These are phyloP conservation scores for Cladophialophora bantiana DNA, from an alignment of 2,329 filamentous ascomycete genomes.

Conservation along the genomic window DNA sequence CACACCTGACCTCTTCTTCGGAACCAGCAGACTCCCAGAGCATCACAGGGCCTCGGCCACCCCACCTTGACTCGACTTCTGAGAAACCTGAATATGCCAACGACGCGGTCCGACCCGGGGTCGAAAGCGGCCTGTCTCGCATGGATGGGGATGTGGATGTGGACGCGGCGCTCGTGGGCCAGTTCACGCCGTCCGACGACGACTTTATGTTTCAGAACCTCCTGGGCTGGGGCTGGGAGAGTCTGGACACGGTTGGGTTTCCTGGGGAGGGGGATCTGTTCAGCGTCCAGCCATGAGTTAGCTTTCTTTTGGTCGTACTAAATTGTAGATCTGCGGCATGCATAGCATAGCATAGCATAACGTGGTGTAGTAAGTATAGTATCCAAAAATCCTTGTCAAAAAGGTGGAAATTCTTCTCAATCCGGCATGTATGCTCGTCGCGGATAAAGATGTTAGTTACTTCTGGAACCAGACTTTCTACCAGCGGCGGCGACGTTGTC, in stretches of 20 bases:
- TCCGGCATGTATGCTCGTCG: no score
- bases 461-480: no score
- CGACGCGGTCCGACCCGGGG: not conserved
- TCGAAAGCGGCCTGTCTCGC: not conserved
- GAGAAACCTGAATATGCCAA: not conserved
- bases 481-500: no score
- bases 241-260: conserved; percentile 38
- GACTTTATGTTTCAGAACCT: conserved; percentile 37
- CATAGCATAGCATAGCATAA: no score
- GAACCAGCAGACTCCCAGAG: not conserved
- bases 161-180: not conserved
- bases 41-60: not conserved
- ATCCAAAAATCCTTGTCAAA: no score
- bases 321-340: no score
- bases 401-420: no score
- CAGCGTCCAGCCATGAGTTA: not conserved
- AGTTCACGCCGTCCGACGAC: conserved; percentile 32
- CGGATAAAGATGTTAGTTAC: no score
- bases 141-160: not conserved
- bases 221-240: conserved; percentile 39
- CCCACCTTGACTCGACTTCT: not conserved
- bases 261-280: conserved; percentile 26
- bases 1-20: not conserved
- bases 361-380: no score
- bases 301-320: no score